Evolutionary conservation across 192 early-diverging fungal genomes (phyloP), one percentile per base, ranked within the genome.

Genomic region (Coemansia sp.): DNA sequence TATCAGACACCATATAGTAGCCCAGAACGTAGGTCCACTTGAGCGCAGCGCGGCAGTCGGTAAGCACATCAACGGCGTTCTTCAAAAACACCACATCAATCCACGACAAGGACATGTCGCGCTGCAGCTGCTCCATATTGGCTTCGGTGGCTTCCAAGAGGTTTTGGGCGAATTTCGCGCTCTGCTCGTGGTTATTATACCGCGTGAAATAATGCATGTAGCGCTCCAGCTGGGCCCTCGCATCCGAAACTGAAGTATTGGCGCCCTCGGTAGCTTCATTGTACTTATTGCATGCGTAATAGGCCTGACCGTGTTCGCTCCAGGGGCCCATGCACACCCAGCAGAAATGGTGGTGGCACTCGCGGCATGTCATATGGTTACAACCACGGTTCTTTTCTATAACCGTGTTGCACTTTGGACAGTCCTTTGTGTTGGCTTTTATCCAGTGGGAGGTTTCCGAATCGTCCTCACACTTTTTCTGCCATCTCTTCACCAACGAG

Each of bases 351-450:
- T 97, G 86, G 75, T 89, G 87, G 77, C 97, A 99, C 77, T 96
- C 95, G 61, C 92, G 88, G 82, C 97, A 99, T 0, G 94, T 96
- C 97, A 99, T 99, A 72, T 98, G 96, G 77, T 98, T 99, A 83
- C 97, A 99, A 5, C 97, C 97, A 45, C 97, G 96, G 76, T 99
- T 99, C 86, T 99, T 99, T 75, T 99, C 97, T 66, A 99, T 98
- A 0, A 91, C 94, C 6, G 93, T 87, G 59, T 88, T 84, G 79
- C 97, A 99, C 77, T 95, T 94, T 36, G 90, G 76, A 77, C 97
- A 99, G 69, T 97, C 95, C 75, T 98, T 97, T 33, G 93, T 94
- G 78, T 94, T 87, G 16, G 88, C 94, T 34, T 90, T 91, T 57
- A 98, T 94, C 95, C 96, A 98, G 75, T 98, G 97, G 18, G 95